phyloP scores from a whole-genome alignment of 192 early-diverging fungal species.

The Coemansia aciculifera region DNA sequence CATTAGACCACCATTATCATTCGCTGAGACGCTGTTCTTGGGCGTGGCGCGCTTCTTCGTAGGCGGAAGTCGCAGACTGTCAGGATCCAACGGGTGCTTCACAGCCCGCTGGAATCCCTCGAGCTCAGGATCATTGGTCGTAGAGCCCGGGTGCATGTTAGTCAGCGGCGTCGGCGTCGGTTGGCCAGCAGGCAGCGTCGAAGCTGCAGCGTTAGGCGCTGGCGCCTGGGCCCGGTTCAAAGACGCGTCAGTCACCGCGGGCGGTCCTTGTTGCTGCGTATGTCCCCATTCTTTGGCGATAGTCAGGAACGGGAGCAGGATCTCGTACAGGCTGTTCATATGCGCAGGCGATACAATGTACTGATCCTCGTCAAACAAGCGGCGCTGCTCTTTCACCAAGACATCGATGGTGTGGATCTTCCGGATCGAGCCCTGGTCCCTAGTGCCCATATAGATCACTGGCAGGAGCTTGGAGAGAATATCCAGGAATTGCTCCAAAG shows the following conservation, averaged over 20 bases:
- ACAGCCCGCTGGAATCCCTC: conserved; percentile 51
- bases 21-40: conserved; percentile 4
- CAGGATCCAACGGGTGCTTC: conserved; percentile 50
- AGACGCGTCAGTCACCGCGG: neutral
- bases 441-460: conserved; percentile 28
- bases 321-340: neutral
- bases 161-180: conserved; percentile 33
- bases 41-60: conserved; percentile 39
- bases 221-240: neutral
- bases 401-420: conserved; percentile 24
- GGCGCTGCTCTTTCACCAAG: conserved; percentile 34
- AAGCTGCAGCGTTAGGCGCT: neutral
- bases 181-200: neutral
- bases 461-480: conserved; percentile 22
- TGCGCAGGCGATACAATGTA: conserved; percentile 29
- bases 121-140: conserved; percentile 43
- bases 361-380: conserved; percentile 38
- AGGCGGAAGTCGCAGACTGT: conserved; percentile 41
- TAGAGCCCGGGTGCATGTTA: conserved; percentile 47
- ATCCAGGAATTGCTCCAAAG: conserved; percentile 21
- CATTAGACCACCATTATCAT: neutral
- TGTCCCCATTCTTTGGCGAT: conserved; percentile 45
- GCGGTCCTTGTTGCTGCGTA: conserved; percentile 17
- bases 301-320: conserved; percentile 15
- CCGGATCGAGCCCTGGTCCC: conserved; percentile 14